phyloP scores from a whole-genome alignment of 352 stramenopile genomes.

The Phytophthora constricta region DNA sequence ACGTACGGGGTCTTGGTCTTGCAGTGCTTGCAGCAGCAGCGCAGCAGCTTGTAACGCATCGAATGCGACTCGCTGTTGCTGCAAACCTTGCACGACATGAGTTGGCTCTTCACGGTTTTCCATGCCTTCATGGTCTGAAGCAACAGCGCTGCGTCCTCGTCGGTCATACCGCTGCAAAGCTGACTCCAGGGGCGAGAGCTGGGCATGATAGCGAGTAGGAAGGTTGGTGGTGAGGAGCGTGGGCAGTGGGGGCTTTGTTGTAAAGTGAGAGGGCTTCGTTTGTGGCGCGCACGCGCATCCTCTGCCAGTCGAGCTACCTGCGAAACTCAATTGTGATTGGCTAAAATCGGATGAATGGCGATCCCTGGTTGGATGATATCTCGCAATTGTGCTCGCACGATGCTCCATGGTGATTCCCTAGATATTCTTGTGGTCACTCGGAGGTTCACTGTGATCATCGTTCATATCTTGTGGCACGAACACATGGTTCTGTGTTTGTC shows the following conservation, averaged over 20 bases:
- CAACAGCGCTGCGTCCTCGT: constrained; percentile 6
- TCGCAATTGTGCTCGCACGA: background rate
- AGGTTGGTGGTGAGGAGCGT: background rate
- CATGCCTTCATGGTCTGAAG: constrained; percentile 1
- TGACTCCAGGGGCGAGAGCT: constrained; percentile 10
- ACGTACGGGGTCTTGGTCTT: background rate
- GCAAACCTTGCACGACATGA: background rate
- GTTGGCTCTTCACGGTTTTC: background rate
- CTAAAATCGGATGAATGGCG: constrained; percentile 14
- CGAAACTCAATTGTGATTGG: background rate
- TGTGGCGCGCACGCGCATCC: too few relatives aligned
- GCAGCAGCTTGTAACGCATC: constrained; percentile 13
- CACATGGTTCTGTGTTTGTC: too few relatives aligned
- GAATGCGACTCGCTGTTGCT: background rate
- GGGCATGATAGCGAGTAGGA: background rate
- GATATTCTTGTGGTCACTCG: too few relatives aligned
- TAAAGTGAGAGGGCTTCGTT: background rate
- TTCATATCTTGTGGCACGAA: too few relatives aligned
- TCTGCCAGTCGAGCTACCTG: too few relatives aligned
- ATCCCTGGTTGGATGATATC: constrained; percentile 1
- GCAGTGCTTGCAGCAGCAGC: constrained; percentile 12
- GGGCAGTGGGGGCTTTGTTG: background rate
- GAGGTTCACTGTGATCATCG: too few relatives aligned
- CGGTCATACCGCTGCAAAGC: constrained; percentile 5
- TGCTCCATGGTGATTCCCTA: constrained; percentile 16